Conservation (phyloP, 2,329 filamentous ascomycete genomes). For the Exophiala alcalophila region DNA sequence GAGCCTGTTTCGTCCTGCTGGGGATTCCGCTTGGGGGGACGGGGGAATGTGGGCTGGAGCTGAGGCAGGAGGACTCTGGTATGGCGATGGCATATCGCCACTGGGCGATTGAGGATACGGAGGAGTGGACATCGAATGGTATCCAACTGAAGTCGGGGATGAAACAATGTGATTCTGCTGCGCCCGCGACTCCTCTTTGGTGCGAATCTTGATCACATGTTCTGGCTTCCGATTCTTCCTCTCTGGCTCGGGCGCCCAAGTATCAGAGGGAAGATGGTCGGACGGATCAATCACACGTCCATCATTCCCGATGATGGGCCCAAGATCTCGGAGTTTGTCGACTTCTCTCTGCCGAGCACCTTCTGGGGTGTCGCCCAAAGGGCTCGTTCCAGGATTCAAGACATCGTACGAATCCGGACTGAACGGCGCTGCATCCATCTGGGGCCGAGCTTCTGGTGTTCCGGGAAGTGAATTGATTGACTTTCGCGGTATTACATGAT, state of each 20-base stretch:
- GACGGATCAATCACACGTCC: slow-evolving; percentile 64
- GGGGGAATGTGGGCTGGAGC: no score
- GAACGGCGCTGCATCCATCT: slow-evolving; percentile 51
- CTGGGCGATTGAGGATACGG: slow-evolving; percentile 30
- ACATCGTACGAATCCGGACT: slow-evolving; percentile 61
- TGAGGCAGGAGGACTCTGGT: slow-evolving; percentile 23
- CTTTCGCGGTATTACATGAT: slow-evolving; percentile 46
- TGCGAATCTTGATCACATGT: slow-evolving; percentile 47
- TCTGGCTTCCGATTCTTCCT: slow-evolving; percentile 52
- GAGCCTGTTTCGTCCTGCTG: slow-evolving; percentile 31
- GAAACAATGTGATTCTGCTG: slow-evolving; percentile 24
- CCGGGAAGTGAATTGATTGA: slow-evolving; percentile 58
- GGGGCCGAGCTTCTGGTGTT: slow-evolving; percentile 38
- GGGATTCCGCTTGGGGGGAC: slow-evolving; percentile 31
- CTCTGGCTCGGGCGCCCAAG: slow-evolving; percentile 65
- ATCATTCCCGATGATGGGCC: slow-evolving; percentile 62
- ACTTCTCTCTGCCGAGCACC: slow-evolving; percentile 39
- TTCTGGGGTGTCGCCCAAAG: slow-evolving; percentile 39
- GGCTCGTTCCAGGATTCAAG: slow-evolving; percentile 51
- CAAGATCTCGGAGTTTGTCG: slow-evolving; percentile 44
- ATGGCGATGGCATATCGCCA: slow-evolving; percentile 28
- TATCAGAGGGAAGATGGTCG: slow-evolving; percentile 62
- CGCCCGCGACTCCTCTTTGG: slow-evolving; percentile 30
- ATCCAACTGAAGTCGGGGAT: slow-evolving; percentile 26
- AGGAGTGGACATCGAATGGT: slow-evolving; percentile 34